These are phyloP conservation scores for Globisporangium takayamanum DNA, from an alignment of 352 stramenopile genomes.

Conservation along the genomic window DNA sequence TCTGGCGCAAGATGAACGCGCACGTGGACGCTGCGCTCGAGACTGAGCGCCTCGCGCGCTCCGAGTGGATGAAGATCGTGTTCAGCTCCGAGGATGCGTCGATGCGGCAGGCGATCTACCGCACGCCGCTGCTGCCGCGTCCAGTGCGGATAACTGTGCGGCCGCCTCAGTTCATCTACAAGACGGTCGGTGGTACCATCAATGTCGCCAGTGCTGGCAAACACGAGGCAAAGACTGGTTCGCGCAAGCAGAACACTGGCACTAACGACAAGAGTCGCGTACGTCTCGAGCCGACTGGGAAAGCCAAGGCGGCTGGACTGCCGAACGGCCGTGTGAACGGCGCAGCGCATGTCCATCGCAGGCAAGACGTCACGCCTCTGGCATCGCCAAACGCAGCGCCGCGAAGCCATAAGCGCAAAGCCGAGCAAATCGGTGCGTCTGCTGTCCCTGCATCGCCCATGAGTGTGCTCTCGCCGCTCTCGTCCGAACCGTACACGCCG, in stretches of 20 bases:
- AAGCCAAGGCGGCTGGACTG: too few species aligned
- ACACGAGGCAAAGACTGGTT: slow-evolving; percentile 1
- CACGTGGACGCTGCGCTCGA: slow-evolving; percentile 28
- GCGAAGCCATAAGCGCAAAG: slow-evolving; percentile 12
- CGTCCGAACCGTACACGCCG: slow-evolving; percentile 19
- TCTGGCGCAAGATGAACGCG: slow-evolving; percentile 47
- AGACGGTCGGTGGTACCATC: slow-evolving; percentile 6
- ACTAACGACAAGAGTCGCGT: not conserved
- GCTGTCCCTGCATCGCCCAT: slow-evolving; percentile 5
- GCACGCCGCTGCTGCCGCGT: slow-evolving; percentile 36
- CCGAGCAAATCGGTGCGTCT: not conserved
- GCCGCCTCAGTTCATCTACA: slow-evolving; percentile 35
- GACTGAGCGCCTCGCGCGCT: slow-evolving; percentile 35
- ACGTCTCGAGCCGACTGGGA: not conserved
- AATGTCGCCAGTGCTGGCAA: slow-evolving; percentile 10
- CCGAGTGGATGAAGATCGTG: slow-evolving; percentile 81
- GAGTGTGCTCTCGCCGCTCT: slow-evolving; percentile 5
- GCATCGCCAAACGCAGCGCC: not conserved
- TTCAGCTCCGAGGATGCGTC: slow-evolving; percentile 36
- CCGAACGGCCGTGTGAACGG: slow-evolving; percentile 1
- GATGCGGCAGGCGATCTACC: slow-evolving; percentile 18
- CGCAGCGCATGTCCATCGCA: not conserved
- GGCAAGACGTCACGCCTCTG: not conserved
- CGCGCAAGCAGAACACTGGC: not conserved
- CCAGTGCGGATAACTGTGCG: slow-evolving; percentile 59